These are phyloP conservation scores for Tetrapisispora pingtungensis DNA, from an alignment of 805 yeast genomes.

Conservation along the genomic window DNA sequence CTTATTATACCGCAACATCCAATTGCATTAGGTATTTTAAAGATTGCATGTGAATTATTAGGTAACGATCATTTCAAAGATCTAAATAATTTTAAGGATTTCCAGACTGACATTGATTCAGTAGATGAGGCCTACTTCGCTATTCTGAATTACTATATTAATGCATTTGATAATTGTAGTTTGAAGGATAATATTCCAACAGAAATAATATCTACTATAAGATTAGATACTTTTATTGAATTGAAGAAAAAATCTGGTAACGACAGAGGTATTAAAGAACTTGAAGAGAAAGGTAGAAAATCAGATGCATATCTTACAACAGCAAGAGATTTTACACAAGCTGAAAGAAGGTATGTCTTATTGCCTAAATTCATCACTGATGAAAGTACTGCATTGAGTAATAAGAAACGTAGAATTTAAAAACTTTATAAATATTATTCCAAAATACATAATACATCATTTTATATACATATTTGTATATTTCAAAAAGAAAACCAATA, in stretches of 20 bases:
- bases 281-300: constrained; percentile 25
- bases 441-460: neutral
- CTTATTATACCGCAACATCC: constrained; percentile 67
- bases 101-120: constrained; percentile 26
- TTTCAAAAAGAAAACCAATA: constrained; percentile 10
- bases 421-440: neutral
- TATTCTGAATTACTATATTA: constrained; percentile 50
- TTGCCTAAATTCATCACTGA: constrained; percentile 11
- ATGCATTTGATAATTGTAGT: constrained; percentile 42
- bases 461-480: constrained; percentile 2
- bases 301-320: constrained; percentile 38
- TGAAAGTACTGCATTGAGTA: constrained; percentile 6
- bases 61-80: constrained; percentile 5
- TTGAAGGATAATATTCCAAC: constrained; percentile 34
- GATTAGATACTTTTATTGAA: constrained; percentile 30
- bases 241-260: constrained; percentile 38
- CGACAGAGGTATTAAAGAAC: constrained; percentile 25
- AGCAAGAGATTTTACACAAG: constrained; percentile 28
- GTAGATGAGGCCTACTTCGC: constrained; percentile 44
- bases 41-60: constrained; percentile 46
- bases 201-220: constrained; percentile 9
- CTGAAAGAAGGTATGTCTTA: constrained; percentile 45
- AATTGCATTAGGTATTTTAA: constrained; percentile 58
- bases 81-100: constrained; percentile 11
- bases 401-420: neutral